Evolutionary conservation across 2,329 filamentous ascomycete genomes (phyloP), one percentile per base, ranked within the genome.

Genomic region (Albophoma yamanashiensis): DNA sequence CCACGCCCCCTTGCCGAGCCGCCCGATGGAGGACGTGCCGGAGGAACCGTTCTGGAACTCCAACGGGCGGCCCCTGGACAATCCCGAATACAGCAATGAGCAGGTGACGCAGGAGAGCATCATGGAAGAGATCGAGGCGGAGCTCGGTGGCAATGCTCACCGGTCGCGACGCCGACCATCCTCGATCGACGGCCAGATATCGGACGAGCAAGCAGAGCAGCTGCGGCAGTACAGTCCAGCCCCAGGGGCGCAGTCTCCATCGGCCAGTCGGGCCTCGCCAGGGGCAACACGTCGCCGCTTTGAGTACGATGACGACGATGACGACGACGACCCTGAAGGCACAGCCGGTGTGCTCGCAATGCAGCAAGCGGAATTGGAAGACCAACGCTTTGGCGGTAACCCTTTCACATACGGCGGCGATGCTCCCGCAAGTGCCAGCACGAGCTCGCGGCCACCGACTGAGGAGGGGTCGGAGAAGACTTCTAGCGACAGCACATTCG

Each of bases 241-340:
- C 1, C 77, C 60, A 71, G 39, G 78, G 78, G 8, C 80, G 76
- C n/a, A 82, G 79, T 20, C 69, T 6, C 65, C 64, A 17, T 25
- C 66, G 8, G 64, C 63, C 12, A 66, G 65, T 57, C 66, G 67
- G 38, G 27, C 20, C 5, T 62, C 66, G 20, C 62, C 58, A 3
- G 52, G 52, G 42, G 57, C 60, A 38, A 11, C 39, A 7, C 58
- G 59, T 15, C 15, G 58, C 4, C 62, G 47, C 43, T 20, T 45
- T 55, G 43, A 58, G n/a, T 57, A 58, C 42, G 77, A 81, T 36
- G 81, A 80, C 15, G 89, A 93, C 15, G 89, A 93, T 59, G 91
- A 95, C 57, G 91, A 95, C 57, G 95, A 91, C 69, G 93, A 97
- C 69, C 86, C 89, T 0, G 93, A 97, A 72, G 93, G 89, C 25